phyloP scores from a whole-genome alignment of 2,329 filamentous ascomycete species.

The Claviceps sp. region DNA sequence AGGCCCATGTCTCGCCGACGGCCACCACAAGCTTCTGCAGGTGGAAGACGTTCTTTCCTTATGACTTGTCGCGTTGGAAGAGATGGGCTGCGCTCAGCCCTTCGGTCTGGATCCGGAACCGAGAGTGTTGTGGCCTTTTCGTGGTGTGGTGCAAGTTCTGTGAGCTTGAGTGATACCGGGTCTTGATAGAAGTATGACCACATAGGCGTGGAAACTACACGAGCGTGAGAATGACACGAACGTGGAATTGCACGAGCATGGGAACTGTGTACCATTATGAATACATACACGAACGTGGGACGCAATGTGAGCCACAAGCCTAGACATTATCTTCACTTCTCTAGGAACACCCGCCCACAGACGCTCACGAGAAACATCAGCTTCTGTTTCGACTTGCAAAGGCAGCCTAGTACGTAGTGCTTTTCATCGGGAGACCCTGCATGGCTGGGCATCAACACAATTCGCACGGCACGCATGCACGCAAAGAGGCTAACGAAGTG shows the following conservation, averaged over 20 bases:
- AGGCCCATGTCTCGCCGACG: not conserved
- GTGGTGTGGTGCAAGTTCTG: not conserved
- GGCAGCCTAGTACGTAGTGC: not conserved
- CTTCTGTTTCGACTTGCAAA: no score
- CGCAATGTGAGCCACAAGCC: not conserved
- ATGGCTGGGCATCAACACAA: not conserved
- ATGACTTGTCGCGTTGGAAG: not conserved
- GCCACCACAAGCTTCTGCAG: not conserved
- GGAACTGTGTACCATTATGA: no score
- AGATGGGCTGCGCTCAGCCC: not conserved
- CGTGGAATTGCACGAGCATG: no score
- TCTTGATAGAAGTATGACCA: not conserved
- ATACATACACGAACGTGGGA: not conserved
- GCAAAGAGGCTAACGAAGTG: not conserved
- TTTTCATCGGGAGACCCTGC: not conserved
- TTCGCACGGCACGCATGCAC: not conserved
- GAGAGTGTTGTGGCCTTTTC: not conserved
- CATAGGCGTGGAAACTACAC: no score
- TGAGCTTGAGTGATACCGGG: not conserved
- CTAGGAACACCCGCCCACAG: not conserved
- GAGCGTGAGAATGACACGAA: no score
- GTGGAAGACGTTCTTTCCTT: not conserved
- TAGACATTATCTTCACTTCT: not conserved
- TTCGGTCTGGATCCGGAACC: not conserved
- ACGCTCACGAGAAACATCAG: not conserved